A percentile compares a stretch with the other conserved stretches of the same genome.
phyloP scores from a whole-genome alignment of 1,284 basidiomycete genomes.

The Cryptococcus wingfieldii region DNA sequence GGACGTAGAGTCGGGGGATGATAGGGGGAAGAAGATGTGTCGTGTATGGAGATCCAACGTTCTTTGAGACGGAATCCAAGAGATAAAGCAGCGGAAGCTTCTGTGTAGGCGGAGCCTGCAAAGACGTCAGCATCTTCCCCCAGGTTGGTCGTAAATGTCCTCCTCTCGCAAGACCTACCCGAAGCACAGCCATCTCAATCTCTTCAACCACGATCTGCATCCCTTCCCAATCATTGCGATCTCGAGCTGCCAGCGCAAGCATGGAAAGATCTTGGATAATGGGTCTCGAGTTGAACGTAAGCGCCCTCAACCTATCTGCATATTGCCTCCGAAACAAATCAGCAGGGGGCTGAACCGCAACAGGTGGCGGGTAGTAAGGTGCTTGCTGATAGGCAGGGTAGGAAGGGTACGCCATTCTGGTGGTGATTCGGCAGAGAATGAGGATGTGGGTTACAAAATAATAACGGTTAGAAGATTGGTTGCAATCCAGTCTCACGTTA shows the following conservation, averaged over 20 bases:
- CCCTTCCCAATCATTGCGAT: constrained; percentile 60
- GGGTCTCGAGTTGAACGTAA: constrained; percentile 92
- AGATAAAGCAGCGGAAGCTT: constrained; percentile 93
- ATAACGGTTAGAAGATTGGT: neutral
- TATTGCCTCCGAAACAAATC: constrained; percentile 57
- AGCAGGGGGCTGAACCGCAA: constrained; percentile 10
- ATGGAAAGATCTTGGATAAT: constrained; percentile 94
- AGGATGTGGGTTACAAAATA: neutral
- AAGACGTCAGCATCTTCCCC: neutral
- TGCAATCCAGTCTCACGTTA: neutral
- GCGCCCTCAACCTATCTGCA: constrained; percentile 67
- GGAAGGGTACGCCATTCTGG: constrained; percentile 11
- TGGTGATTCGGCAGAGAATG: neutral
- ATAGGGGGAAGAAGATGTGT: constrained; percentile 66
- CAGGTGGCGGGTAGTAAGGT: constrained; percentile 3
- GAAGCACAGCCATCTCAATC: constrained; percentile 78
- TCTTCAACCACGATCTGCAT: constrained; percentile 80
- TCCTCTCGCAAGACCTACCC: constrained; percentile 42
- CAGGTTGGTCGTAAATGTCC: neutral
- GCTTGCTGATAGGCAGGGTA: constrained; percentile 10
- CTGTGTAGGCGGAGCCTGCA: constrained; percentile 80
- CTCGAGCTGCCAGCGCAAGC: constrained; percentile 70
- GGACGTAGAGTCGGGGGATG: constrained; percentile 72
- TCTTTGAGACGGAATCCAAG: constrained; percentile 93
- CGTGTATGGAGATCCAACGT: constrained; percentile 84